Conservation (phyloP, 2,329 filamentous ascomycete genomes). For the Parafenestella ontariensis region DNA sequence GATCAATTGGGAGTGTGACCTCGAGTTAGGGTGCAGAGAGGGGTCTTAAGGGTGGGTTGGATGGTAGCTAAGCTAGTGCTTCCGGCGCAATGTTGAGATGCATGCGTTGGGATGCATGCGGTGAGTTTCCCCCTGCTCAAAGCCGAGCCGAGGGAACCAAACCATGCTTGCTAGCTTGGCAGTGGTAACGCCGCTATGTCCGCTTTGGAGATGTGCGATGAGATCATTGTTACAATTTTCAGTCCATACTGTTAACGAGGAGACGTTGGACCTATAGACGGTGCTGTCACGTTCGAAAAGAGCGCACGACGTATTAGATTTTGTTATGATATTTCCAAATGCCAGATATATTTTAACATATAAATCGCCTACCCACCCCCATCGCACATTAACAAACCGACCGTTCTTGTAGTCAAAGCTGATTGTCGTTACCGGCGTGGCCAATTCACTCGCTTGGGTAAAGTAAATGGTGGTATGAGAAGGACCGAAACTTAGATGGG, state of each 20-base stretch:
- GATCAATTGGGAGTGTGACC: background rate
- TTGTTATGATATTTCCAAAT: background rate
- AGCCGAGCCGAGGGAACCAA: constrained; percentile 15
- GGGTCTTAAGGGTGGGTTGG: too few species aligned
- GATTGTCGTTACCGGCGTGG: too few species aligned
- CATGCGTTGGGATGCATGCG: background rate
- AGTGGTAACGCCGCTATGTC: constrained; percentile 12
- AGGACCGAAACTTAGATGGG: too few species aligned
- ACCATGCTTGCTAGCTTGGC: constrained; percentile 17
- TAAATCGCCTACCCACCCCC: background rate
- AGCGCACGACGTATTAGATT: background rate
- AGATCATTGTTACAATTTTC: constrained; percentile 13
- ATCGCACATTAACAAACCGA: background rate
- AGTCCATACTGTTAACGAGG: background rate
- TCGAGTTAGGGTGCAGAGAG: background rate
- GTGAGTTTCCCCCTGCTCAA: constrained; percentile 7
- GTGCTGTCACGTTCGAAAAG: background rate
- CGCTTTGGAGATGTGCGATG: constrained; percentile 4
- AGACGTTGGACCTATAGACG: background rate
- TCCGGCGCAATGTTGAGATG: background rate
- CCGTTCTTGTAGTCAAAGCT: too few species aligned
- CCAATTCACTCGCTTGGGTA: too few species aligned
- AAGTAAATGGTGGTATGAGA: too few species aligned
- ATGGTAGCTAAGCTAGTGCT: background rate
- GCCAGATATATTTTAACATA: background rate